Conservation (phyloP, 495 filamentous ascomycete genomes). For the Penicillium cataractarum region DNA sequence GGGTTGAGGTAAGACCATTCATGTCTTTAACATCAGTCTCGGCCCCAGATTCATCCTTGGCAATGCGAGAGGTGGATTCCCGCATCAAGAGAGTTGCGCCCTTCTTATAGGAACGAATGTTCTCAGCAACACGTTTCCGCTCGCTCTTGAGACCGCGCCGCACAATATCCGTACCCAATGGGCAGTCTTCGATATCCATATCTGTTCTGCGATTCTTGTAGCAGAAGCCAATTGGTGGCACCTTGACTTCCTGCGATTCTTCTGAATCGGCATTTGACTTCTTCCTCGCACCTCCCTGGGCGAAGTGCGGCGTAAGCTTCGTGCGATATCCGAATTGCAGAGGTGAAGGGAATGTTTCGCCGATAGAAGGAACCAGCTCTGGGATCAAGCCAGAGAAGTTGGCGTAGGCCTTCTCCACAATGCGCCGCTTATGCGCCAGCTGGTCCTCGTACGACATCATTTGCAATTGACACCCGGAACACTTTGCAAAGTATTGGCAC, state of each 20-base stretch:
- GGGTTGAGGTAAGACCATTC: slow-evolving; percentile 18
- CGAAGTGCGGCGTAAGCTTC: slow-evolving; percentile 95
- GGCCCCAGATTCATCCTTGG: slow-evolving; percentile 45
- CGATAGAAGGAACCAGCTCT: slow-evolving; percentile 73
- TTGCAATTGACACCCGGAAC: slow-evolving; percentile 95
- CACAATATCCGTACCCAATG: slow-evolving; percentile 87
- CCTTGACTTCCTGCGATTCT: slow-evolving; percentile 44
- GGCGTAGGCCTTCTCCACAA: slow-evolving; percentile 88
- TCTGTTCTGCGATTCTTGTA: slow-evolving; percentile 71
- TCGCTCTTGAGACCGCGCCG: slow-evolving; percentile 74
- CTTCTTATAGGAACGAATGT: slow-evolving; percentile 70
- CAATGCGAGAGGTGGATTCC: slow-evolving; percentile 75
- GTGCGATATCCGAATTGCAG: slow-evolving; percentile 92
- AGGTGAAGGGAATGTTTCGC: slow-evolving; percentile 86
- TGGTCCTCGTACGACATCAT: slow-evolving; percentile 92
- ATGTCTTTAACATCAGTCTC: slow-evolving; percentile 20
- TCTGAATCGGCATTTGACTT: slow-evolving; percentile 18
- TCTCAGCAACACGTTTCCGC: slow-evolving; percentile 67
- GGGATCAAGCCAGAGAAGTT: slow-evolving; percentile 85
- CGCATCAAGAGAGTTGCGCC: slow-evolving; percentile 89
- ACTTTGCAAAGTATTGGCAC: slow-evolving; percentile 85
- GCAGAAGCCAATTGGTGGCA: slow-evolving; percentile 90
- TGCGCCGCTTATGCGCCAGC: slow-evolving; percentile 76
- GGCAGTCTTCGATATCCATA: slow-evolving; percentile 96
- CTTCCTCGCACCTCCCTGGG: slow-evolving; percentile 48